Percentiles rank a stretch among this genome's conserved stretches.
phyloP scores from a whole-genome alignment of 805 yeast species.

The Wickerhamiella alocasiicola region DNA sequence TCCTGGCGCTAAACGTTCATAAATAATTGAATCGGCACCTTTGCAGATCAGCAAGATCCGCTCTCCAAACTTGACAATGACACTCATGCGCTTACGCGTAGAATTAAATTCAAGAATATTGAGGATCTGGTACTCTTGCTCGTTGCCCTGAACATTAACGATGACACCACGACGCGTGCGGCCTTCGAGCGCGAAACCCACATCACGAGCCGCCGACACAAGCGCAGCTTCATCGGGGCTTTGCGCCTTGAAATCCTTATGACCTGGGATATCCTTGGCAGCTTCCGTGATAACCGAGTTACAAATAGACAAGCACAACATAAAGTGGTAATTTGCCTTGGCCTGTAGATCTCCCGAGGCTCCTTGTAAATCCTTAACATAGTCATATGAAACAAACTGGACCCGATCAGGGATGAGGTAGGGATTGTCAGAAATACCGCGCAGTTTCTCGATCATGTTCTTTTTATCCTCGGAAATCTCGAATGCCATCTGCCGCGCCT shows the following conservation, averaged over 20 bases:
- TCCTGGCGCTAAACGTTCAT: conserved; percentile 34
- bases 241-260: conserved; percentile 59
- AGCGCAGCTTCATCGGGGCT: conserved; percentile 80
- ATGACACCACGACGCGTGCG: conserved; percentile 41
- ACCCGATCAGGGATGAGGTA: conserved; percentile 43
- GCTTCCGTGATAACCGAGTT: conserved; percentile 66
- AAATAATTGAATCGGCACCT: conserved; percentile 76
- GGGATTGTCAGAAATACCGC: conserved; percentile 30
- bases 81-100: conserved; percentile 68
- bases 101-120: conserved; percentile 60
- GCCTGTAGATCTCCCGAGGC: conserved; percentile 34
- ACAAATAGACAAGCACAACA: conserved; percentile 62
- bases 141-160: conserved; percentile 36
- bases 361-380: conserved; percentile 41
- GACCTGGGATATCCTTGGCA: conserved; percentile 24
- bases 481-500: conserved; percentile 35
- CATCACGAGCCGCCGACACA: conserved; percentile 64
- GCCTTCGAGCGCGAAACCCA: conserved; percentile 55
- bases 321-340: conserved; percentile 43
- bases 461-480: conserved; percentile 36
- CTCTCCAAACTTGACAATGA: conserved; percentile 38
- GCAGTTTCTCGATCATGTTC: conserved; percentile 38
- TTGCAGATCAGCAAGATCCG: conserved; percentile 44
- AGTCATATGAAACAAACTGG: conserved; percentile 56
- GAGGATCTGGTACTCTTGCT: conserved; percentile 39